phyloP scores from a whole-genome alignment of 768 basidiomycete genomes.

The Mycena indigotica region DNA sequence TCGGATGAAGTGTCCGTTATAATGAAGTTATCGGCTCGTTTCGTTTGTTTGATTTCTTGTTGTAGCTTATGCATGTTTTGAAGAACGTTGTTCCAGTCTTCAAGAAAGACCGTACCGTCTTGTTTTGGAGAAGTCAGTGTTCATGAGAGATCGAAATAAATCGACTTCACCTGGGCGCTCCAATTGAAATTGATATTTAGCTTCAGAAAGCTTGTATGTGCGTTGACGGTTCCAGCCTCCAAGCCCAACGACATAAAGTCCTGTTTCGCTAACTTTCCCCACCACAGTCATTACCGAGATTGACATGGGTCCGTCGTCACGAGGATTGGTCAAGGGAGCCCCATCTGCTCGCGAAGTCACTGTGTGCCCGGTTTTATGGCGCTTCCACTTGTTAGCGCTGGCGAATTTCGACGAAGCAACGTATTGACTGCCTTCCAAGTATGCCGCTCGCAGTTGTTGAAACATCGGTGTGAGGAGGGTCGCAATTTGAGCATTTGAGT shows the following conservation, averaged over 20 bases:
- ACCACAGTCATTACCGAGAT: not conserved
- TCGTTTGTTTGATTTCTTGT: not conserved
- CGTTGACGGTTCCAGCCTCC: not conserved
- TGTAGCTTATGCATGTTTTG: not conserved
- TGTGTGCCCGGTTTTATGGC: not conserved
- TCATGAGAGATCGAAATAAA: not conserved
- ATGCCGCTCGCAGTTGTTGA: no score
- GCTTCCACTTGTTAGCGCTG: not conserved
- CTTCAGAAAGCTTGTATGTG: not conserved
- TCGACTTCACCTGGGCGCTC: not conserved
- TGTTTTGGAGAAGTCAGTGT: not conserved
- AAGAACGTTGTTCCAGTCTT: not conserved
- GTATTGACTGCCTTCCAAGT: no score
- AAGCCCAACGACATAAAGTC: not conserved
- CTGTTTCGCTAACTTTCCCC: not conserved
- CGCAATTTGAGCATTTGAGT: no score
- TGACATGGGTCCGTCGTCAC: not conserved
- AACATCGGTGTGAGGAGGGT: no score
- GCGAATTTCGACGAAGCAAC: not conserved
- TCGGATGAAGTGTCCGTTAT: not conserved
- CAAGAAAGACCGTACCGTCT: not conserved
- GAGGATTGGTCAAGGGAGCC: not conserved
- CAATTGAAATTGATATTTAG: not conserved
- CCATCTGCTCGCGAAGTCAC: no score
- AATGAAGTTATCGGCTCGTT: not conserved